These are phyloP conservation scores for Naganishia antarctica DNA, from an alignment of 768 basidiomycete genomes.

Conservation along the genomic window DNA sequence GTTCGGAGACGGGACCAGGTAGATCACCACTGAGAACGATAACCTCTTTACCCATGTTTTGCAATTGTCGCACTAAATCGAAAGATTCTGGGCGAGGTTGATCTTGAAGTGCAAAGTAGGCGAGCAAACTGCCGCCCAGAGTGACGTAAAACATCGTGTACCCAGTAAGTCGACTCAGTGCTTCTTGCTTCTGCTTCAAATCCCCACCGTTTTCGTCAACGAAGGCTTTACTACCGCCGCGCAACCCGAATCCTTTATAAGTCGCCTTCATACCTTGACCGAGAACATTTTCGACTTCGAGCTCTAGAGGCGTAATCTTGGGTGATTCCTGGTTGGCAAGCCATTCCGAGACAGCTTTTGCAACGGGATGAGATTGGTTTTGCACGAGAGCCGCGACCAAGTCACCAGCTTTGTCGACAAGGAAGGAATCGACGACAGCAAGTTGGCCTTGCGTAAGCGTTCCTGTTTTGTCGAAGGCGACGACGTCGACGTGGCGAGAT, in stretches of 20 bases:
- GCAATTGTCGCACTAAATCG: neutral
- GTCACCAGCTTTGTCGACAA: neutral
- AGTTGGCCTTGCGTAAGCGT: neutral
- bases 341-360: slow-evolving; percentile 1
- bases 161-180: neutral
- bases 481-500: neutral
- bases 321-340: neutral
- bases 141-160: slow-evolving; percentile 2
- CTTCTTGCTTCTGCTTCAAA: slow-evolving; percentile 1
- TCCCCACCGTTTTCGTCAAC: neutral
- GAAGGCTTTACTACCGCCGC: slow-evolving; percentile 1
- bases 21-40: slow-evolving; percentile 1
- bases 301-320: no score
- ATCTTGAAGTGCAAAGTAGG: slow-evolving; percentile 2
- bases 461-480: slow-evolving; percentile 8
- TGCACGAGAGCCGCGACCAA: slow-evolving; percentile 1
- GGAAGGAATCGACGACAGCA: neutral
- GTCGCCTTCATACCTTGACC: slow-evolving; percentile 1
- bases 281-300: neutral
- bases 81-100: neutral
- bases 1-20: neutral
- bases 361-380: neutral
- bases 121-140: neutral
- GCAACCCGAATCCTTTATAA: neutral
- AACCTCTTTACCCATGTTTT: neutral